A percentile compares a stretch with the other conserved stretches of the same genome.
These are phyloP conservation scores for Geotrichum aggregatum DNA, from an alignment of 1,139 yeast species.

Conservation along the genomic window DNA sequence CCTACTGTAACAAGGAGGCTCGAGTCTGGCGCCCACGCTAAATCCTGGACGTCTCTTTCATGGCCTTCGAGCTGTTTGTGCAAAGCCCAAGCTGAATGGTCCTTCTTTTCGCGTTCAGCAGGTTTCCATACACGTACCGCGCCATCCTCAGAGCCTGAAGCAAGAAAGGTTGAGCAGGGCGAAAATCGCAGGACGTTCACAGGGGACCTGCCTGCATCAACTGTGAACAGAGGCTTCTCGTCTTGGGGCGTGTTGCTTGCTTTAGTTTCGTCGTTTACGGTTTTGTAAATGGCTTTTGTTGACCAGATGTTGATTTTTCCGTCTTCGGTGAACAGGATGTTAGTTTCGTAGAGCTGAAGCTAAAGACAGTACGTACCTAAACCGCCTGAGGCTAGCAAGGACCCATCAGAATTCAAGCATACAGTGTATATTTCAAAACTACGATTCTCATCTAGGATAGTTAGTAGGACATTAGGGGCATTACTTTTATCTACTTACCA, in stretches of 20 bases:
- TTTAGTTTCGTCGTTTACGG: neutral
- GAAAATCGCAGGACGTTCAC: constrained; percentile 90
- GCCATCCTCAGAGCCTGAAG: constrained; percentile 93
- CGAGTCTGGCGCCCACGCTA: constrained; percentile 97
- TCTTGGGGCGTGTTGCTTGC: neutral
- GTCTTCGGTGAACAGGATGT: constrained; percentile 45
- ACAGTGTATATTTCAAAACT: constrained; percentile 81
- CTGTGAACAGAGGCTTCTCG: constrained; percentile 31
- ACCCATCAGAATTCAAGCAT: constrained; percentile 74
- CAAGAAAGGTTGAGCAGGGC: constrained; percentile 85
- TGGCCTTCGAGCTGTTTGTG: constrained; percentile 88
- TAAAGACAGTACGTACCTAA: constrained; percentile 37
- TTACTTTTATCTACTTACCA: constrained; percentile 42
- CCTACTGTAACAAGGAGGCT: constrained; percentile 89
- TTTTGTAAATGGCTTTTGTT: constrained; percentile 46
- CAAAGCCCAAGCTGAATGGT: constrained; percentile 75
- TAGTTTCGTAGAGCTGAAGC: neutral
- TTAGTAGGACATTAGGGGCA: neutral
- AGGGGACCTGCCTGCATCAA: constrained; percentile 56
- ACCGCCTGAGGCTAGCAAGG: constrained; percentile 89
- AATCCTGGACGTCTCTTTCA: constrained; percentile 94
- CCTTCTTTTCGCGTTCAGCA: constrained; percentile 53
- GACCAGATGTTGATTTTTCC: constrained; percentile 94
- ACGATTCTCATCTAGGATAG: constrained; percentile 59
- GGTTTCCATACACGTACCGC: constrained; percentile 89